Base-by-base conservation (phyloP, 2,329 filamentous ascomycete genomes). In the Colletotrichum sp. region DNA sequence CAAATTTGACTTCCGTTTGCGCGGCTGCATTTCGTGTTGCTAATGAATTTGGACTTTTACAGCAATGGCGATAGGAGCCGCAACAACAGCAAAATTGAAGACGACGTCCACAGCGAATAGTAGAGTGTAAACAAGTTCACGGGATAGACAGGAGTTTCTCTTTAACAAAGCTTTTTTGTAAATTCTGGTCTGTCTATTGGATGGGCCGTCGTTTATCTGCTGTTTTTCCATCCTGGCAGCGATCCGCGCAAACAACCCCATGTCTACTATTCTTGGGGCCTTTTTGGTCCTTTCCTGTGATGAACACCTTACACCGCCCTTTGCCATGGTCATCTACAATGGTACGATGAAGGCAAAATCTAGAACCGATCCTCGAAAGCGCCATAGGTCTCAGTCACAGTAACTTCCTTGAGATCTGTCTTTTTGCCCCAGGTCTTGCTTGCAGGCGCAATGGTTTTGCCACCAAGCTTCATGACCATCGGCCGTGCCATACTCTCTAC, bases 261-360 rank as follows among this genome's bases (percentile, higher is more conserved):
- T 26, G 15, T 69, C 64, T 76, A 63, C 57, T 60, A 69, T 65
- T 52, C 59, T 39, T 74, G 34, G 70, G n/a, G 44, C 7, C 9
- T 24, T 24, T 21, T 21, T 13, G n/a, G n/a, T 52, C 2, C 44
- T 52, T 21, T 52, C n/a, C 44, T 52, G 44, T 52, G 44, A 52
- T 52, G n/a, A 52, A 52, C 44, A 24, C 13, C 49, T 67, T 26
- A 59, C 24, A 52, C 68, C 72, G 60, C 49, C 76, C 67, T 75
- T 63, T 55, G 76, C 72, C n/a, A 3, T 49, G 44, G 16, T 26
- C 44, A 52, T 52, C n/a, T 52, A 52, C n/a, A 32, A 24, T 52
- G 44, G 44, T 52, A 52, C 44, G 44, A 52, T 52, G n/a, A 21
- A 52, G 21, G 44, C n/a, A 52, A 52, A 52, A 13, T 52, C 44